Conservation (phyloP, 139 green algal genomes). For the Diplosphaera chodatii region DNA sequence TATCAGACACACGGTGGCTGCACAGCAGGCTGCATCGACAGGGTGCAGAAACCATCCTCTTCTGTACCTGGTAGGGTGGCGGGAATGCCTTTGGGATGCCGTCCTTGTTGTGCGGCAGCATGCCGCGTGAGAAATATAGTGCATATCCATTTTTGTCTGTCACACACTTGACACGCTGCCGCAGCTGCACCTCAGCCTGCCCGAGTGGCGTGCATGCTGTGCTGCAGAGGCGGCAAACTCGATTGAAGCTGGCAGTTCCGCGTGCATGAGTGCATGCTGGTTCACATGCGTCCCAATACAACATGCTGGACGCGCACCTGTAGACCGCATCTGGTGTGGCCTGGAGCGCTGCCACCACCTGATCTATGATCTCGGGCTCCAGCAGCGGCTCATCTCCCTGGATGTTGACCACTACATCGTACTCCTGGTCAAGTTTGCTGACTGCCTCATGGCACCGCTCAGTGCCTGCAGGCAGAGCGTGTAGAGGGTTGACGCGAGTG, state of each 20-base stretch:
- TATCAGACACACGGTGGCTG: no score
- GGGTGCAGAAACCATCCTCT: no score
- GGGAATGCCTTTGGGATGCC: conserved; percentile 29
- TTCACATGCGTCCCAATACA: not conserved
- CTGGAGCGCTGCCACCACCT: conserved; percentile 53
- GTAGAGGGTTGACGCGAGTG: no score
- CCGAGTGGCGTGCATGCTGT: conserved; percentile 56
- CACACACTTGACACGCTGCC: conserved; percentile 58
- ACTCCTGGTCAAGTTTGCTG: conserved; percentile 27
- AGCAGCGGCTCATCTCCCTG: conserved; percentile 75
- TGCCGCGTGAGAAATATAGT: conserved; percentile 64
- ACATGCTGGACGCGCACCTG: conserved; percentile 16
- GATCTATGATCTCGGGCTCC: conserved; percentile 65
- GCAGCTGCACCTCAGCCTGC: conserved; percentile 37
- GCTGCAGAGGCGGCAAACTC: conserved; percentile 13
- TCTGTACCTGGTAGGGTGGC: conserved; percentile 19
- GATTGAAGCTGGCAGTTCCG: not conserved
- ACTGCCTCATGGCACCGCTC: conserved; percentile 55
- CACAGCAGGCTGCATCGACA: no score
- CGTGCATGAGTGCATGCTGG: not conserved
- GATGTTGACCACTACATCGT: conserved; percentile 73
- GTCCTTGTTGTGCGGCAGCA: conserved; percentile 68
- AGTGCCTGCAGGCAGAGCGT: conserved; percentile 45
- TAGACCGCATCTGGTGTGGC: conserved; percentile 45
- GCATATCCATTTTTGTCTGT: conserved; percentile 55